Evolutionary conservation across 2,329 filamentous ascomycete species (phyloP).

Genomic region (Hypoxylon sp.): DNA sequence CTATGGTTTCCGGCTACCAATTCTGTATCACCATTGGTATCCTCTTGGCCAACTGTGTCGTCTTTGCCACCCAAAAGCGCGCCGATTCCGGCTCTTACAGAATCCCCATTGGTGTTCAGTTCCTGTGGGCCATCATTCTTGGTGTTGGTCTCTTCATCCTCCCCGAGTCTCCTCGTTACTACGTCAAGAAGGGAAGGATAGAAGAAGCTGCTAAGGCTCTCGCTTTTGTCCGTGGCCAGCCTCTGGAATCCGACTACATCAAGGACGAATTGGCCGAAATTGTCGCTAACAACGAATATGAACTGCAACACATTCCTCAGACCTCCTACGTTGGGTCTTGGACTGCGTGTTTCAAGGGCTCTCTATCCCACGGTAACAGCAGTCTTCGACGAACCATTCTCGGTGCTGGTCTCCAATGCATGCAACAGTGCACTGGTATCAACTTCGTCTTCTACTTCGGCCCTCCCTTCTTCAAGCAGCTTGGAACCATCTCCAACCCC

Average conservation of each 20-base stretch:
- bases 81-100: slow-evolving; percentile 75
- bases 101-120: slow-evolving; percentile 79
- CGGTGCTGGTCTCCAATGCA: slow-evolving; percentile 55
- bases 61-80: slow-evolving; percentile 74
- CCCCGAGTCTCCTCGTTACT: slow-evolving; percentile 80
- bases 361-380: slow-evolving; percentile 67
- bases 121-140: slow-evolving; percentile 63
- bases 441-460: slow-evolving; percentile 84
- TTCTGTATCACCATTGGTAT: slow-evolving; percentile 83
- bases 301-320: slow-evolving; percentile 72
- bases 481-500: slow-evolving; percentile 74
- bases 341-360: slow-evolving; percentile 70
- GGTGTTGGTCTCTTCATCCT: slow-evolving; percentile 57
- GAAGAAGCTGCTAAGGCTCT: slow-evolving; percentile 72
- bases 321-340: slow-evolving; percentile 72
- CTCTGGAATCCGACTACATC: slow-evolving; percentile 74
- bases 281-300: slow-evolving; percentile 80
- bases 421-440: slow-evolving; percentile 66
- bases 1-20: slow-evolving; percentile 81
- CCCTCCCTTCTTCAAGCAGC: slow-evolving; percentile 77
- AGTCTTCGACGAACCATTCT: slow-evolving; percentile 69
- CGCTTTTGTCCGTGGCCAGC: slow-evolving; percentile 74
- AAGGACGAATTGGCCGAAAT: slow-evolving; percentile 80
- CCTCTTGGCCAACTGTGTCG: slow-evolving; percentile 77
- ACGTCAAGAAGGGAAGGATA: slow-evolving; percentile 75